Percentiles rank a stretch among this genome's conserved stretches.
phyloP scores from a whole-genome alignment of 441 rosid species.

The Dalechampia spathulata region DNA sequence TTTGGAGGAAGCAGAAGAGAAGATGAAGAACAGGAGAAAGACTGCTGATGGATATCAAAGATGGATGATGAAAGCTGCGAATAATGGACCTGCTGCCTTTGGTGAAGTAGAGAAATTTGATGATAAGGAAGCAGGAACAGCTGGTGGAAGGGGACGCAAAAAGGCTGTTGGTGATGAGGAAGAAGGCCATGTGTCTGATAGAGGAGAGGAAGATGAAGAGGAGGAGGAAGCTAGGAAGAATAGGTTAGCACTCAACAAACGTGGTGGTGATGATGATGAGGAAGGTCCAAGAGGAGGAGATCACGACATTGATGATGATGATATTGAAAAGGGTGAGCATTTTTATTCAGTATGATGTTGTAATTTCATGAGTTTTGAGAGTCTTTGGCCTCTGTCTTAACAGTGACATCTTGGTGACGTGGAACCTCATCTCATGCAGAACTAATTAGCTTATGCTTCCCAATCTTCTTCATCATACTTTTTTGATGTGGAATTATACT shows the following conservation, averaged over 20 bases:
- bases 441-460: no score
- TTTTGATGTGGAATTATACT: no score
- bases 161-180: conserved; percentile 37
- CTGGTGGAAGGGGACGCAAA: conserved; percentile 64
- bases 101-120: conserved; percentile 69
- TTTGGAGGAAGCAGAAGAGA: conserved; percentile 96
- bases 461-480: no score
- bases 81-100: conserved; percentile 83
- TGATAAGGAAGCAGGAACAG: conserved; percentile 53
- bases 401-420: no score
- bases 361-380: neutral
- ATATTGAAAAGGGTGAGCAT: conserved; percentile 78
- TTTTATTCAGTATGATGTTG: conserved; percentile 4
- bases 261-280: conserved; percentile 72
- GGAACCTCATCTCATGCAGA: no score
- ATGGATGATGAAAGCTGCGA: conserved; percentile 99
- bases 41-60: conserved; percentile 97
- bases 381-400: neutral
- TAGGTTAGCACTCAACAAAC: conserved; percentile 76
- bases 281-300: conserved; percentile 95
- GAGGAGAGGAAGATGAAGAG: conserved; percentile 92
- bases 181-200: conserved; percentile 78
- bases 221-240: conserved; percentile 80
- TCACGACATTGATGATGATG: conserved; percentile 88
- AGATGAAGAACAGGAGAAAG: conserved; percentile 89